A percentile compares a stretch with the other conserved stretches of the same genome.
Evolutionary conservation across 1,284 basidiomycete species (phyloP).

Genomic region (Ustilago vetiveriae): DNA sequence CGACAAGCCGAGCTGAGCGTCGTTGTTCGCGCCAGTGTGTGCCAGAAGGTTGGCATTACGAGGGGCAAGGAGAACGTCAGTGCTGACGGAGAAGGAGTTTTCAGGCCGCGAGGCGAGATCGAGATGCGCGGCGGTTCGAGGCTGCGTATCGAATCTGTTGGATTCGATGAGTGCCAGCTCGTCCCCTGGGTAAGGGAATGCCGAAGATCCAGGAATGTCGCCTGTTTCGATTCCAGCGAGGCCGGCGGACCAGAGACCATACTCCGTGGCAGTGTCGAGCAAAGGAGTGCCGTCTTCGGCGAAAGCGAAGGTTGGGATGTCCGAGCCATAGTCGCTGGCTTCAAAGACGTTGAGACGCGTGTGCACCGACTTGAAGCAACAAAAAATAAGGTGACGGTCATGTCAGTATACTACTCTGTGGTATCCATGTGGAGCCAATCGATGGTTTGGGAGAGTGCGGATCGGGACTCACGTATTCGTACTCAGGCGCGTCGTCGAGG

Average conservation of each 20-base stretch:
- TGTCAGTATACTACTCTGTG: constrained; percentile 1
- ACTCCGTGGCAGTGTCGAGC: constrained; percentile 24
- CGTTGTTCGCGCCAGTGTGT: not conserved
- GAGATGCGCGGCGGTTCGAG: constrained; percentile 26
- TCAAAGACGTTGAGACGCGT: constrained; percentile 62
- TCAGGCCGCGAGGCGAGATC: constrained; percentile 17
- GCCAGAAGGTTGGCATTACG: constrained; percentile 2
- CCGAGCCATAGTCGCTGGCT: constrained; percentile 24
- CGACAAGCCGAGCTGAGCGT: constrained; percentile 6
- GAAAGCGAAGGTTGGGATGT: constrained; percentile 32
- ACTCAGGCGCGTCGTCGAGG: constrained; percentile 57
- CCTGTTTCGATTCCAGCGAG: constrained; percentile 19
- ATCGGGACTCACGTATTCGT: constrained; percentile 61
- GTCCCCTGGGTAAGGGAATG: constrained; percentile 19
- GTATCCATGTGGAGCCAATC: too few relatives aligned
- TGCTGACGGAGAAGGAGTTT: constrained; percentile 11
- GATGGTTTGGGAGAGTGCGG: too few relatives aligned
- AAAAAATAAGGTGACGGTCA: not conserved
- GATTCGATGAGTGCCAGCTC: constrained; percentile 13
- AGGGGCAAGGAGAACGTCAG: constrained; percentile 12
- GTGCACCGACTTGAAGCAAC: constrained; percentile 50
- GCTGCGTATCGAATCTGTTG: constrained; percentile 27
- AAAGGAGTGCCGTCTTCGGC: constrained; percentile 30
- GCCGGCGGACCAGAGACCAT: constrained; percentile 32
- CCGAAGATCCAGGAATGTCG: constrained; percentile 17